Conservation (phyloP, 441 rosid genomes). For the Adansonia grandidieri region DNA sequence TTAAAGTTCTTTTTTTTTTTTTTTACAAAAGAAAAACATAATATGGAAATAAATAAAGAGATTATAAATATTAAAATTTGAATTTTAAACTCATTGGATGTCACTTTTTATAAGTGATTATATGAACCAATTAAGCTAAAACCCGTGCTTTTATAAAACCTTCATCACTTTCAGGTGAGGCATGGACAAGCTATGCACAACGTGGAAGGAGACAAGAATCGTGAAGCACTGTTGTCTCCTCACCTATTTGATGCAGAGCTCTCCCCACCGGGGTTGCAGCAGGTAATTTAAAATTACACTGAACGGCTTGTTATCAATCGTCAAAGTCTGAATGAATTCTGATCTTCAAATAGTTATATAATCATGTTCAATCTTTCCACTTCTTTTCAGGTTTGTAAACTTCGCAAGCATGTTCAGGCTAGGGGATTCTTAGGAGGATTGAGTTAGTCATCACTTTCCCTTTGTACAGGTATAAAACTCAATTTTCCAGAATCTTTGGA, state of each 20-base stretch:
- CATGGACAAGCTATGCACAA: conserved; percentile 34
- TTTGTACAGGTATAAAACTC: conserved; percentile 21
- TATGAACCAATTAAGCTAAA: no score
- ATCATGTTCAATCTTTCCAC: background rate
- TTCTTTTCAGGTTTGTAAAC: conserved; percentile 10
- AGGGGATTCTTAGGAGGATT: conserved; percentile 14
- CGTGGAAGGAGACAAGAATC: conserved; percentile 26
- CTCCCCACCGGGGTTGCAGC: conserved; percentile 27
- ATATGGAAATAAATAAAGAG: no score
- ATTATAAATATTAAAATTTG: no score
- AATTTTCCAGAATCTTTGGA: background rate
- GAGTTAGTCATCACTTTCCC: conserved; percentile 27
- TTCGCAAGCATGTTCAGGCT: conserved; percentile 23
- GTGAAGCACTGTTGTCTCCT: conserved; percentile 23
- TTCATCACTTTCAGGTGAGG: conserved; percentile 22
- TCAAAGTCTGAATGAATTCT: background rate
- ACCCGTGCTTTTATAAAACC: background rate
- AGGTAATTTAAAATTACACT: conserved; percentile 9
- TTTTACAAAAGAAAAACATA: no score
- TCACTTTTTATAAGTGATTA: no score
- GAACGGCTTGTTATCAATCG: background rate
- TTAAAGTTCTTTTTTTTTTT: no score
- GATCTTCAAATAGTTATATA: background rate
- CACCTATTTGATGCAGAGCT: conserved; percentile 30
- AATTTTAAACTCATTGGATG: no score